A percentile compares a stretch with the other conserved stretches of the same genome.
phyloP scores from a whole-genome alignment of 306 rosid genomes.

The Cotoneaster glaucophyllus region DNA sequence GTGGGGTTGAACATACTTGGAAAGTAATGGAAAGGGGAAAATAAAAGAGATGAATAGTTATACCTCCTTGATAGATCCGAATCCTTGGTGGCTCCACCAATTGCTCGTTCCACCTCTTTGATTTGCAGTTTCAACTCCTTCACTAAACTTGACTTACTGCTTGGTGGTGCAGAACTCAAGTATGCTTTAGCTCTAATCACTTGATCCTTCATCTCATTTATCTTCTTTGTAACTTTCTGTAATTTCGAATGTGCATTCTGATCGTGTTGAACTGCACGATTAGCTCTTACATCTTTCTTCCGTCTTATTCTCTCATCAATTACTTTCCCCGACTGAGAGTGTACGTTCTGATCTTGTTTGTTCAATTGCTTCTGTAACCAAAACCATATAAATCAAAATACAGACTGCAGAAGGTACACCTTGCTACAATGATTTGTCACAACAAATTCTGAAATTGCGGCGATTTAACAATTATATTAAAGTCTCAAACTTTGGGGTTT shows the following conservation, averaged over 20 bases:
- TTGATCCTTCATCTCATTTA: slow-evolving; percentile 78
- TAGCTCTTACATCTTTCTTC: slow-evolving; percentile 19
- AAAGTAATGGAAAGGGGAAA: slow-evolving; percentile 10
- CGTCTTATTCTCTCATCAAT: slow-evolving; percentile 25
- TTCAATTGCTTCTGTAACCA: slow-evolving; percentile 36
- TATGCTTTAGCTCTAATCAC: slow-evolving; percentile 79
- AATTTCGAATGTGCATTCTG: slow-evolving; percentile 22
- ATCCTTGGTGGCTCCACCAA: slow-evolving; percentile 60
- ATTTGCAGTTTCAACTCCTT: slow-evolving; percentile 76
- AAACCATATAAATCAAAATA: slow-evolving; percentile 11
- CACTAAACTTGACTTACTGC: slow-evolving; percentile 57
- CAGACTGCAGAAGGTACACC: not conserved
- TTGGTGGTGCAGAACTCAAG: slow-evolving; percentile 57
- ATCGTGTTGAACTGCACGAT: slow-evolving; percentile 23
- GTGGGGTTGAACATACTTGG: not conserved
- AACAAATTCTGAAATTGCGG: not conserved
- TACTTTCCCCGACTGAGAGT: slow-evolving; percentile 20
- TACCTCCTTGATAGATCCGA: slow-evolving; percentile 74
- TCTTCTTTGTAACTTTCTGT: slow-evolving; percentile 36
- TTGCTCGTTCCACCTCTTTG: slow-evolving; percentile 69
- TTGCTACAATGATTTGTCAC: not conserved
- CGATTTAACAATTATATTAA: too few species aligned
- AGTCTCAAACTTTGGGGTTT: not conserved
- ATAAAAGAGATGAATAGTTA: slow-evolving; percentile 10
- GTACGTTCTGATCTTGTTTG: slow-evolving; percentile 28